Conservation (phyloP, 306 rosid species). For the Pyrus betulifolia region DNA sequence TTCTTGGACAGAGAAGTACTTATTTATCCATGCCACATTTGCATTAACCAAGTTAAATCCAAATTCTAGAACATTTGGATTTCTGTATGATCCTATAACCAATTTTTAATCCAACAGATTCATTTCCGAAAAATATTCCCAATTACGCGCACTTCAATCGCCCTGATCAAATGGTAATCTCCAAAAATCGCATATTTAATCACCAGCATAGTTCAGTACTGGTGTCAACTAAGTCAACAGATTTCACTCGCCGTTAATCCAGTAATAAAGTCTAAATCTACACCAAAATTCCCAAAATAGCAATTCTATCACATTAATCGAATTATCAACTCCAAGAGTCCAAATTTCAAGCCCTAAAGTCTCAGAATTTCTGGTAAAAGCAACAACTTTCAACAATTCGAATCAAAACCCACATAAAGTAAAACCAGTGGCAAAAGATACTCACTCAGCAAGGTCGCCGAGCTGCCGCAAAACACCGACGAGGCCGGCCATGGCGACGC, state of each 20-base stretch:
- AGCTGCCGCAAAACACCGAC: constrained; percentile 94
- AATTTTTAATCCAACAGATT: neutral
- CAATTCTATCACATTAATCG: neutral
- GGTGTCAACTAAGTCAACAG: constrained; percentile 1
- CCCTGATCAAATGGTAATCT: neutral
- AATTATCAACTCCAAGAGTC: neutral
- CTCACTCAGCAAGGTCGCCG: constrained; percentile 93
- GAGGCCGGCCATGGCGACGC: constrained; percentile 80
- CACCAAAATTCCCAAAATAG: neutral
- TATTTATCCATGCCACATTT: neutral
- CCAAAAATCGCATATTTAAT: neutral
- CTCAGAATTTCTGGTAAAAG: constrained; percentile 3
- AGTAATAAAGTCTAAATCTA: neutral
- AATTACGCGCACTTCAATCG: constrained; percentile 1
- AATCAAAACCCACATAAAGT: neutral
- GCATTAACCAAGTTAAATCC: neutral
- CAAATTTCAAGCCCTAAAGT: constrained; percentile 6
- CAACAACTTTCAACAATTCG: neutral
- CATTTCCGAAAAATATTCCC: neutral
- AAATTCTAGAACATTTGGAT: neutral
- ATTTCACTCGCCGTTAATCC: neutral
- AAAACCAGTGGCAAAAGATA: neutral
- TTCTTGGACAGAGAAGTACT: neutral
- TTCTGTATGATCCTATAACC: neutral
- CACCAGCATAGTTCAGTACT: constrained; percentile 1